These are phyloP conservation scores for Blastocystis hominis DNA, from an alignment of 352 stramenopile species.

Conservation along the genomic window DNA sequence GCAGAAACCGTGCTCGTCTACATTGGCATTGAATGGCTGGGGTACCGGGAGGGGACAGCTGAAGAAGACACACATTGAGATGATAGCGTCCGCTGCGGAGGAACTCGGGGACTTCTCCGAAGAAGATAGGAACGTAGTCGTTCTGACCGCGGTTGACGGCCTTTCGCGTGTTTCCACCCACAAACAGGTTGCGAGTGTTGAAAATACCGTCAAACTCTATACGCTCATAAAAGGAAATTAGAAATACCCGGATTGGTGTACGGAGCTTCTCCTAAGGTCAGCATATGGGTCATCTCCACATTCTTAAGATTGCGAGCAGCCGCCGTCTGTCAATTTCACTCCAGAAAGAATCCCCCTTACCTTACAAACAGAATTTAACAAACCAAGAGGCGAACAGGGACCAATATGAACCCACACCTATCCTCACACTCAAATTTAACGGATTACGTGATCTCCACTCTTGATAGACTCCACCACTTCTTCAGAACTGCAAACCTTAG, in stretches of 20 bases:
- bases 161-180: constrained; percentile 61
- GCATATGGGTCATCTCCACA: constrained; percentile 61
- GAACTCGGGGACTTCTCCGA: constrained; percentile 62
- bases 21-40: background rate
- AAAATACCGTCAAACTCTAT: constrained; percentile 62
- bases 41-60: constrained; percentile 62
- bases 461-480: constrained; percentile 59
- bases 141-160: constrained; percentile 61
- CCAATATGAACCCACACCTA: constrained; percentile 49
- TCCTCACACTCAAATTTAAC: constrained; percentile 45
- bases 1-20: constrained; percentile 63
- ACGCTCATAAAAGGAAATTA: background rate
- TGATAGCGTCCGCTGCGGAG: constrained; percentile 60
- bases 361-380: constrained; percentile 32
- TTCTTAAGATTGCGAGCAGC: constrained; percentile 55
- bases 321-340: background rate
- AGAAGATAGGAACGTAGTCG: constrained; percentile 64
- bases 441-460: constrained; percentile 59
- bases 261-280: constrained; percentile 61
- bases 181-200: constrained; percentile 59
- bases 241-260: constrained; percentile 52
- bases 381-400: constrained; percentile 19
- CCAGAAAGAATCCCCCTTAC: background rate
- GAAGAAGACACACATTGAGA: constrained; percentile 63
- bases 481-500: constrained; percentile 47